Evolutionary conservation across 2,329 filamentous ascomycete species (phyloP), one percentile per base, ranked within the genome.

Genomic region (Cercospora sesami): DNA sequence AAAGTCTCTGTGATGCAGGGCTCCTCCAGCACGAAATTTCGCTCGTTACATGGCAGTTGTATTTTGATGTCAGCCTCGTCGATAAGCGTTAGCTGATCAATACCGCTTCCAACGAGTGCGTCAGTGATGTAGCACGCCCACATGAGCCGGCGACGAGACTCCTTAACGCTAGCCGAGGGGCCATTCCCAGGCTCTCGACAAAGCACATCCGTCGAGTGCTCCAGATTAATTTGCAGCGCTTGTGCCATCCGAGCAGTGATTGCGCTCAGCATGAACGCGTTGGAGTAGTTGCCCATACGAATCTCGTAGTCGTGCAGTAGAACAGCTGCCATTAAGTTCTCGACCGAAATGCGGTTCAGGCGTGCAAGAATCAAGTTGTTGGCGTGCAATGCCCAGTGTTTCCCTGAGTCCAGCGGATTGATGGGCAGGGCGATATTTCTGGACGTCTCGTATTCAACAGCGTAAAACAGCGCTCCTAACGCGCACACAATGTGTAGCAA

Each of bases 111-210:
- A 3, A 74, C 70, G n/a, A 72, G 51, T 2, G 70, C 70, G 33
- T 74, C 72, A 8, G 71, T 72, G 48, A 73, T 72, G 55, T 73
- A 74, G 63, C 71, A 73, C 28, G 71, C 70, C 72, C 72, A 74
- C 72, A 74, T 74, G 42, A 74, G 66, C 42, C 72, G 67, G 28
- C 72, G 66, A n/a, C 72, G 71, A 55, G 68, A 71, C 58, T 74
- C 72, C 63, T 73, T 74, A 51, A 72, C 71, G 60, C 71, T 73
- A 5, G 72, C 72, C 33, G 71, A 72, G 31, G 72, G 72, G 6
- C 64, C 70, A 28, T 59, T 60, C 28, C 60, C 68, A n/a, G 69
- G 51, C 48, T 71, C 71, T n/a, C 70, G 67, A 31, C 71, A 73
- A 16, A 73, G 70, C 3, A 74, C 70, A 55, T 74, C 72, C 0